These are phyloP conservation scores for Hemileia vastatrix DNA, from an alignment of 1,284 basidiomycete genomes.

Conservation along the genomic window DNA sequence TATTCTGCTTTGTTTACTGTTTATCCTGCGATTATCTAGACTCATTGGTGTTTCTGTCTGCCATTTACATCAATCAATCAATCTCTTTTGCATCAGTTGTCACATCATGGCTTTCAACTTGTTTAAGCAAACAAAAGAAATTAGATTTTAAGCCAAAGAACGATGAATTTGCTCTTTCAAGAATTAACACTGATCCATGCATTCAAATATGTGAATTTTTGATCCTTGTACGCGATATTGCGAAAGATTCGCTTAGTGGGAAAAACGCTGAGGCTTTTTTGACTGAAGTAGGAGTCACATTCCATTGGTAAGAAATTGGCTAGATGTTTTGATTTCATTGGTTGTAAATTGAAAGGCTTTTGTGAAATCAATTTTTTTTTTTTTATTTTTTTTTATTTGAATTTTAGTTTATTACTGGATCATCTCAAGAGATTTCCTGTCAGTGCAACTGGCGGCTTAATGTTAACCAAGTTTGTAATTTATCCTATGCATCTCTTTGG, in stretches of 20 bases:
- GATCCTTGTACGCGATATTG: constrained; percentile 65
- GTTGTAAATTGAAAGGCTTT: background rate
- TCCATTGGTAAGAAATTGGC: constrained; percentile 82
- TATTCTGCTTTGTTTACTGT: constrained; percentile 11
- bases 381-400: background rate
- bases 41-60: constrained; percentile 51
- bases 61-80: constrained; percentile 51
- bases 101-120: constrained; percentile 49
- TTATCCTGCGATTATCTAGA: background rate
- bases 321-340: too few species aligned
- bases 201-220: constrained; percentile 75
- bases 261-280: constrained; percentile 87
- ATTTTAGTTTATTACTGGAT: constrained; percentile 69
- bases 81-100: constrained; percentile 30
- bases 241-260: constrained; percentile 66
- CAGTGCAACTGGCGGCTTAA: constrained; percentile 88
- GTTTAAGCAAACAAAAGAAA: constrained; percentile 85
- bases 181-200: constrained; percentile 93
- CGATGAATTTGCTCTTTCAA: constrained; percentile 84
- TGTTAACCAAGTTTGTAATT: constrained; percentile 79
- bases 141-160: constrained; percentile 94
- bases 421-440: constrained; percentile 94
- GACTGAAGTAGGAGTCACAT: constrained; percentile 84
- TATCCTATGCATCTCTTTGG: constrained; percentile 8
- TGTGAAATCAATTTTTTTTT: constrained; percentile 13